Base-by-base conservation (phyloP, 2,329 filamentous ascomycete genomes). In the Calonectria crousiana region DNA sequence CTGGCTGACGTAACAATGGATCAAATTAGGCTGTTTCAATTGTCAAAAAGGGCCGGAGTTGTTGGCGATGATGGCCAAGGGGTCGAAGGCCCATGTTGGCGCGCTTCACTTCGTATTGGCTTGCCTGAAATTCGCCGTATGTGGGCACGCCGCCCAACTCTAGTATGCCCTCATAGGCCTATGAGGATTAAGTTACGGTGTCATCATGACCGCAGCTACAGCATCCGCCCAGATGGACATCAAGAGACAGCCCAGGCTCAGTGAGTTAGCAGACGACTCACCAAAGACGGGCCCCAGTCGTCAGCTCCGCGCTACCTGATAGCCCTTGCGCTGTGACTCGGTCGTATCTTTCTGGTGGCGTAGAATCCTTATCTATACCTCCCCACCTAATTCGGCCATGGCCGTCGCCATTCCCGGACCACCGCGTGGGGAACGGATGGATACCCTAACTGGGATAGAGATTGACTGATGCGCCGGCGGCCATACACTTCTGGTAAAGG, bases 361-460 rank as follows among this genome's bases (percentile, higher is more conserved):
- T 49, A 58, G 16, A 52, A 66, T 69, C 71, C 62, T 75, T 79
- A 79, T 80, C 78, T 71, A 52, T 74, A 41, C 53, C 60, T 65
- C 77, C 74, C 77, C 78, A 77, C 78, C 70, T 67, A 74, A 67
- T 76, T 77, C 79, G 77, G 78, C 51, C 69, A 67, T 76, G 78
- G 72, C 72, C 74, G 65, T 74, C 51, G 67, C 67, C 49, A 75
- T 74, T 75, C 47, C 72, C 73, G 60, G 64, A 10, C 67, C 67
- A 72, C 49, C 23, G 68, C 71, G 75, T 76, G 75, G 74, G 74
- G 75, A 76, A 71, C 56, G 26, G 70, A 67, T 73, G 60, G 71
- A 71, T 66, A 72, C 52, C 69, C 52, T 56, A 66, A 26, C 62
- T 44, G 65, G 70, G 47, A 72, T 67, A 28, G 58, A 38, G 47